Percentiles rank a stretch among this genome's conserved stretches.
phyloP scores from a whole-genome alignment of 2,329 filamentous ascomycete genomes.

The Botrytis fabae region DNA sequence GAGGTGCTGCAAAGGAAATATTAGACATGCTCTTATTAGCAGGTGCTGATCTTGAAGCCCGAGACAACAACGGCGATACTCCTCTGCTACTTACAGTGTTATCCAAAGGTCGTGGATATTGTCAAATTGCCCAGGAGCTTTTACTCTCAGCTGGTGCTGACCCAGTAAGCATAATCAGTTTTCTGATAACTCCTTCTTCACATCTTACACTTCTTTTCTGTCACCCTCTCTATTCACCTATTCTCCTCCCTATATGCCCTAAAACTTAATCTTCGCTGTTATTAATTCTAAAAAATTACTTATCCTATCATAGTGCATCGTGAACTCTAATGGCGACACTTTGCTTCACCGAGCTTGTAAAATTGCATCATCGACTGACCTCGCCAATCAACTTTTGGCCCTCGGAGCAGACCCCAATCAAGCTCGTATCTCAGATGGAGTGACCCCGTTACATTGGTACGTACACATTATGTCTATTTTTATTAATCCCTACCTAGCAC shows the following conservation, averaged over 20 bases:
- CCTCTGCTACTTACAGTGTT: slow-evolving; percentile 26
- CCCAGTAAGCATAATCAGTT: neutral
- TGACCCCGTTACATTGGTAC: slow-evolving; percentile 8
- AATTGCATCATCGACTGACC: neutral
- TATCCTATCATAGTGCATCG: neutral
- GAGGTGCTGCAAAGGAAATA: slow-evolving; percentile 3
- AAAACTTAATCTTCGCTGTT: neutral
- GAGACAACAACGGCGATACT: slow-evolving; percentile 25
- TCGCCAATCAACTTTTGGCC: neutral
- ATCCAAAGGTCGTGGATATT: neutral
- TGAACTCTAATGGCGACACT: neutral
- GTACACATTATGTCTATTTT: neutral
- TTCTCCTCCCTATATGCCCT: neutral
- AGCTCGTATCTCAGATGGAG: neutral
- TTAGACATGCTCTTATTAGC: slow-evolving; percentile 28
- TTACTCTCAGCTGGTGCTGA: slow-evolving; percentile 22
- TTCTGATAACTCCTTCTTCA: neutral
- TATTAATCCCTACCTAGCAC: too few relatives aligned
- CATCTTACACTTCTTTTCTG: neutral
- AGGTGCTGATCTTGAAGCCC: slow-evolving; percentile 35
- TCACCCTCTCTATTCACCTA: neutral
- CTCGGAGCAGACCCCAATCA: slow-evolving; percentile 9
- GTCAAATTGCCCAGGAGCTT: neutral
- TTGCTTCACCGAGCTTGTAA: slow-evolving; percentile 12
- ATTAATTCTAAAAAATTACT: neutral